Base-by-base conservation (phyloP, 371 early-diverging fungal species). In the Mortierella sp. region DNA sequence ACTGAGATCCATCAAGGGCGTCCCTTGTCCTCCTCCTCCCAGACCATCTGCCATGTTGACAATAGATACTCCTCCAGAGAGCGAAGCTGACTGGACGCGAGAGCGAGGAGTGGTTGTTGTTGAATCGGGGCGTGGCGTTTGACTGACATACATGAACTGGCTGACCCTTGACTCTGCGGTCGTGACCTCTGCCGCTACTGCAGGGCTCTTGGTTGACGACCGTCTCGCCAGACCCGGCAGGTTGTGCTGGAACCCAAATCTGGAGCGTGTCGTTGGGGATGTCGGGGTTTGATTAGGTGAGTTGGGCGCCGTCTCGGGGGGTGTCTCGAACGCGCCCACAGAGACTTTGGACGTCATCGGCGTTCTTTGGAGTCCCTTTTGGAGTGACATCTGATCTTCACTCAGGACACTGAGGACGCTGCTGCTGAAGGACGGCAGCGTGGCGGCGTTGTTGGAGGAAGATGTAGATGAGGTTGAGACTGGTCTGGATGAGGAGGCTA, bases 341-440 rank as follows among this genome's bases (percentile, higher is more conserved):
- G 84, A 74, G 21, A 27, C 29, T 43, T 63, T 75, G 21, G 63
- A 32, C 16, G 68, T 16, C 48, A 7, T 46, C 3, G 75, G 29
- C 38, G 14, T 16, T 44, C n/a, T 21, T 27, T 49, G 29, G n/a
- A 27, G 48, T 68, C n/a, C 75, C 78, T 27, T 38, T 8, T 55
- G 78, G 0, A 77, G 43, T 38, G 78, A 77, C 77, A 83, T 80
- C 21, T 78, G 84, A n/a, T 81, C 81, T 11, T 84, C 84, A 44
- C 71, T 81, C 38, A 84, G n/a, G 4, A 84, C 76, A 72, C 84
- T 81, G 21, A 81, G 65, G 5, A 74, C 81, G n/a, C 84, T 81
- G 72, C 84, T 81, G 56, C 84, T 76, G 74, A 84, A 78, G 6
- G 84, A 84, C 1, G 84, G 84, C 76, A 84, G 81, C 78, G 81